Conservation (phyloP, 108 stramenopile species). For the Poteriospumella lacustris region DNA sequence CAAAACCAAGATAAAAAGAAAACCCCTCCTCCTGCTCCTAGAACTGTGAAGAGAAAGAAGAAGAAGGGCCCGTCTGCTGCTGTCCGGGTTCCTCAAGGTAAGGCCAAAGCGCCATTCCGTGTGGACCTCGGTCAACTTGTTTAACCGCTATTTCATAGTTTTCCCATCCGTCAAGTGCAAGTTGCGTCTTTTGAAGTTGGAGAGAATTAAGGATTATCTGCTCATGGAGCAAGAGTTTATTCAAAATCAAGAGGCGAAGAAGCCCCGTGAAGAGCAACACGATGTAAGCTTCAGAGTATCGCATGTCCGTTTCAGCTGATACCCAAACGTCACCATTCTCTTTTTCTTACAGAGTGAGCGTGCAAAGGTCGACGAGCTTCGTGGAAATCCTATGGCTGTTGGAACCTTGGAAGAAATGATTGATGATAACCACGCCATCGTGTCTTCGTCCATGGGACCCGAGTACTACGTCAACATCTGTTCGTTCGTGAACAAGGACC, state of each 20-base stretch:
- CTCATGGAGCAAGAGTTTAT: slow-evolving; percentile 98
- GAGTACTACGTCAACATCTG: slow-evolving; percentile 98
- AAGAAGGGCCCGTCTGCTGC: slow-evolving; percentile 78
- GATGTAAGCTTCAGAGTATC: slow-evolving; percentile 51
- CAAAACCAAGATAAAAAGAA: slow-evolving; percentile 96
- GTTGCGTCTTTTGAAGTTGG: slow-evolving; percentile 87
- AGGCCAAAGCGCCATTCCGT: not conserved
- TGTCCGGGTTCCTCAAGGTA: slow-evolving; percentile 53
- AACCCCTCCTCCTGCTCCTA: slow-evolving; percentile 69
- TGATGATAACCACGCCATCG: slow-evolving; percentile 99
- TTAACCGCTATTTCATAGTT: slow-evolving; percentile 62
- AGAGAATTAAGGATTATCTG: slow-evolving; percentile 96
- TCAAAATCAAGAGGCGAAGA: slow-evolving; percentile 96
- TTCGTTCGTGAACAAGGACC: slow-evolving; percentile 93
- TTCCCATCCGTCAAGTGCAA: slow-evolving; percentile 93
- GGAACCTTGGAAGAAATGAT: slow-evolving; percentile 97
- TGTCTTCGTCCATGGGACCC: slow-evolving; percentile 83
- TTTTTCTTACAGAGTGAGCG: slow-evolving; percentile 50
- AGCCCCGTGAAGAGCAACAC: slow-evolving; percentile 89
- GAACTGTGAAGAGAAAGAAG: slow-evolving; percentile 77
- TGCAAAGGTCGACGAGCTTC: slow-evolving; percentile 96
- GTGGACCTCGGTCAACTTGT: too few species aligned
- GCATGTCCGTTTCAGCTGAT: not conserved
- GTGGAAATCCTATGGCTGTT: slow-evolving; percentile 87
- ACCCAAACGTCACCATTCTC: not conserved